Evolutionary conservation across 2,329 filamentous ascomycete genomes (phyloP), one percentile per base, ranked within the genome.

Genomic region (Emmonsiellopsis sp.): DNA sequence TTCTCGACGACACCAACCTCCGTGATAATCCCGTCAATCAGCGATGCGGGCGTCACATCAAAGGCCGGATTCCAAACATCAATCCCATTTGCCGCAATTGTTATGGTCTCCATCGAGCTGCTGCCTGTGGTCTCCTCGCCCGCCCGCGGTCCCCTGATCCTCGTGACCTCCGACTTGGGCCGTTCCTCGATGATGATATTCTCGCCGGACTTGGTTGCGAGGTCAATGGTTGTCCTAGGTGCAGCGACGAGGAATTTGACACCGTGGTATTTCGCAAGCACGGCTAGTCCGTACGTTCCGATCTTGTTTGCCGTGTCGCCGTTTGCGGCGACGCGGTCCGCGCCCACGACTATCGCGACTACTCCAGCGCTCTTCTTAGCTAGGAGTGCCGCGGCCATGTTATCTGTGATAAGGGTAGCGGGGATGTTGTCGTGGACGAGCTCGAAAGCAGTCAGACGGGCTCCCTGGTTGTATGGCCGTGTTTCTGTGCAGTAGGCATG

Each of bases 231-330:
- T 2, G 93, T 98, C 6, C 91, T 87, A 0, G 93, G 93, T 0
- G 93, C 93, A 0, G 93, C 93, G 33, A 98, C 91, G 8, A 98
- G 79, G 67, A 98, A 98, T 69, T 92, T 95, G 64, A 97, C 80
- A 14, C 88, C 87, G 63, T 98, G 93, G 64, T 91, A 77, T 59
- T 80, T 84, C 21, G 93, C 93, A 33, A 95, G 78, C n/a, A 97
- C 90, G 3, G 93, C 90, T 3, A 98, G 79, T 52, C 85, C 81
- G 68, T 98, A 97, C 0, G 93, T 98, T 50, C 93, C 93, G 57
- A 98, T 94, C 76, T 98, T 98, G 75, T 98, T 98, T 53, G 93
- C 93, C 0, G 93, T 97, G 72, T 98, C 93, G 33, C 93, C 93
- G 63, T 98, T 98, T 49, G 90, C 87, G 34, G 92, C 93, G 11